A percentile compares a stretch with the other conserved stretches of the same genome.
Conservation (phyloP, 2,329 filamentous ascomycete genomes). For the Cephalotrichum gorgonifer region DNA sequence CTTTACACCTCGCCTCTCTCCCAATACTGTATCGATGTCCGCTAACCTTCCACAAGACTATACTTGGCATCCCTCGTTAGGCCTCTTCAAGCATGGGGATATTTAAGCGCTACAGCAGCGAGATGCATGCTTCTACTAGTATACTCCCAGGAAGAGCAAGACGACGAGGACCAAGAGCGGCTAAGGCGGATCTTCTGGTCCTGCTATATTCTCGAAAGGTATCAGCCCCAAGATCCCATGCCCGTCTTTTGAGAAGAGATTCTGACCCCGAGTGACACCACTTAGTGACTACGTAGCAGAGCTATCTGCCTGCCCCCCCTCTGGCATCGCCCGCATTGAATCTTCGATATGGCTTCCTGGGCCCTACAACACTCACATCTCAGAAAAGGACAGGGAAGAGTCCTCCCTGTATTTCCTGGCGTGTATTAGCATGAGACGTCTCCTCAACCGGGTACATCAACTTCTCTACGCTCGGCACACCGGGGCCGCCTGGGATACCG, state of each 20-base stretch:
- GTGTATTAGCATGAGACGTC: conserved; percentile 38
- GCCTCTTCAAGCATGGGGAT: conserved; percentile 41
- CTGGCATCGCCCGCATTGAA: conserved; percentile 39
- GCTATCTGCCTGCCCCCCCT: conserved; percentile 36
- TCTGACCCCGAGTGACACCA: neutral
- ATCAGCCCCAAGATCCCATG: neutral
- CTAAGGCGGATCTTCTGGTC: conserved; percentile 43
- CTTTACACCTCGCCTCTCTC: neutral
- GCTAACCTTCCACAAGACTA: conserved; percentile 16
- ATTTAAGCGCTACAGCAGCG: conserved; percentile 35
- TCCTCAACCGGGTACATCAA: conserved; percentile 37
- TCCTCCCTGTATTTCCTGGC: conserved; percentile 42
- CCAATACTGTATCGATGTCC: no score
- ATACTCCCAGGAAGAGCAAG: conserved; percentile 24
- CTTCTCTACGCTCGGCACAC: conserved; percentile 35
- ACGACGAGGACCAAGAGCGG: conserved; percentile 31
- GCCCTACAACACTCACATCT: conserved; percentile 31
- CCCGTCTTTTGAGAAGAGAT: neutral
- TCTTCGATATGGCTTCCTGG: conserved; percentile 37
- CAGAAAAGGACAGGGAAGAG: conserved; percentile 27
- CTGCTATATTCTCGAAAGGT: conserved; percentile 43
- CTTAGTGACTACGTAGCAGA: conserved; percentile 43
- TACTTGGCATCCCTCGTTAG: conserved; percentile 39
- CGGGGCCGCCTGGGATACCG: conserved; percentile 30
- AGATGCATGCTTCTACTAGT: conserved; percentile 39